phyloP scores from a whole-genome alignment of 1,284 basidiomycete genomes.

The Anthracocystis walkeri region DNA sequence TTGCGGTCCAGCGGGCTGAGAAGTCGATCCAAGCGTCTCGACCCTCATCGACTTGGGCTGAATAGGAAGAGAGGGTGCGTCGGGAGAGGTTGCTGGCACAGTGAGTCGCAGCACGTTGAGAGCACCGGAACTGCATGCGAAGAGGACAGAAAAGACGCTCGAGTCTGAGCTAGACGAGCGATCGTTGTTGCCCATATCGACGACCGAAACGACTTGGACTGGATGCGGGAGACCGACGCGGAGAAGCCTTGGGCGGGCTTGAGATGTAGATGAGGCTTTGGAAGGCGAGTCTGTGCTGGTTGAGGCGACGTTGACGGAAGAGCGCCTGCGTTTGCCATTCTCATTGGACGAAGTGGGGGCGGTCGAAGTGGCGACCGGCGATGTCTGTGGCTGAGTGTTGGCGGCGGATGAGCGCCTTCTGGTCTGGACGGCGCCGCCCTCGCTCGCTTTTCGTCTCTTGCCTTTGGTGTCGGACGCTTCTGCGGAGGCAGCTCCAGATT shows the following conservation, averaged over 20 bases:
- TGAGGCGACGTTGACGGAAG: constrained; percentile 30
- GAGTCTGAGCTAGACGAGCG: background rate
- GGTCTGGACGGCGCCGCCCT: constrained; percentile 27
- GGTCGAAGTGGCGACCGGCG: background rate
- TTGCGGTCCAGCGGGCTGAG: constrained; percentile 51
- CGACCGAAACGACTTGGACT: constrained; percentile 52
- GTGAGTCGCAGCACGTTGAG: constrained; percentile 45
- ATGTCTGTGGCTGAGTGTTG: constrained; percentile 3
- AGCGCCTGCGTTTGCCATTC: constrained; percentile 56
- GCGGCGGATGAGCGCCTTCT: constrained; percentile 22
- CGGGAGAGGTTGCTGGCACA: constrained; percentile 16
- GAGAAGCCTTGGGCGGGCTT: constrained; percentile 32
- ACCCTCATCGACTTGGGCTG: constrained; percentile 39
- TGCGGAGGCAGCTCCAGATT: background rate
- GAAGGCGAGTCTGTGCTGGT: constrained; percentile 15
- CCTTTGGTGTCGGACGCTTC: constrained; percentile 24
- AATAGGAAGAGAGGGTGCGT: background rate
- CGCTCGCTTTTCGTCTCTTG: constrained; percentile 58
- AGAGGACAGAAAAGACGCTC: constrained; percentile 37
- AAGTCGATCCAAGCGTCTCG: constrained; percentile 38
- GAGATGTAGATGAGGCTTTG: constrained; percentile 6
- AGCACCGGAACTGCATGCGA: constrained; percentile 43
- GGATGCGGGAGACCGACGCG: constrained; percentile 45
- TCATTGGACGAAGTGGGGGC: constrained; percentile 40
- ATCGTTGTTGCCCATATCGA: constrained; percentile 26